Evolutionary conservation across 2,329 filamentous ascomycete genomes (phyloP).

Genomic region (Coleophoma cylindrospora): DNA sequence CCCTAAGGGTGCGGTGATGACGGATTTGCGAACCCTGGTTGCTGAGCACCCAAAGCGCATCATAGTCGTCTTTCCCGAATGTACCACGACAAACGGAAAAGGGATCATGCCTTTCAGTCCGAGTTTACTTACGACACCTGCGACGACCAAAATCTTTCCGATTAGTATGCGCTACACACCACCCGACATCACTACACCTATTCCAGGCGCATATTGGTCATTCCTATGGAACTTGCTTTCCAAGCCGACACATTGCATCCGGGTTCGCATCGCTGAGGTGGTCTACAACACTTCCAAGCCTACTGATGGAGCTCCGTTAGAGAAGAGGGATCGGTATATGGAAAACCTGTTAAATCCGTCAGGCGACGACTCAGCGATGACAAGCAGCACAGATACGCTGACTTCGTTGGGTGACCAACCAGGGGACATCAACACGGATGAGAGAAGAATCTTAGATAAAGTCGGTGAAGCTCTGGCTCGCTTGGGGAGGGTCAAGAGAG

Average conservation of each 20-base stretch:
- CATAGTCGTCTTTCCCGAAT: slow-evolving; percentile 88
- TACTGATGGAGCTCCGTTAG: slow-evolving; percentile 10
- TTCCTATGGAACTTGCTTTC: slow-evolving; percentile 88
- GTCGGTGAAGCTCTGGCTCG: slow-evolving; percentile 84
- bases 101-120: slow-evolving; percentile 83
- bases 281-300: slow-evolving; percentile 47
- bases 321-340: slow-evolving; percentile 28
- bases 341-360: slow-evolving; percentile 21
- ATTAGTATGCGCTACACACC: slow-evolving; percentile 87
- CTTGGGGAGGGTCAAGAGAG: slow-evolving; percentile 80
- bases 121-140: slow-evolving; percentile 62
- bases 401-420: slow-evolving; percentile 19
- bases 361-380: slow-evolving; percentile 20
- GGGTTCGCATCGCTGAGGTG: slow-evolving; percentile 81
- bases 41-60: slow-evolving; percentile 66
- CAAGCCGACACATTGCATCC: slow-evolving; percentile 80
- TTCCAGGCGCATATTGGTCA: slow-evolving; percentile 65
- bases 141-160: slow-evolving; percentile 76
- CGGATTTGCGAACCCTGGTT: slow-evolving; percentile 59
- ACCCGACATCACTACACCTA: slow-evolving; percentile 82
- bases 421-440: slow-evolving; percentile 36
- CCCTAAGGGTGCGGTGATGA: slow-evolving; percentile 42
- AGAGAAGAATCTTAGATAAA: slow-evolving; percentile 68
- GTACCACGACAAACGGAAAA: slow-evolving; percentile 88
- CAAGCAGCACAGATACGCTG: slow-evolving; percentile 24